These are phyloP conservation scores for Cercospora brassicicola DNA, from an alignment of 2,329 filamentous ascomycete genomes.

Conservation along the genomic window DNA sequence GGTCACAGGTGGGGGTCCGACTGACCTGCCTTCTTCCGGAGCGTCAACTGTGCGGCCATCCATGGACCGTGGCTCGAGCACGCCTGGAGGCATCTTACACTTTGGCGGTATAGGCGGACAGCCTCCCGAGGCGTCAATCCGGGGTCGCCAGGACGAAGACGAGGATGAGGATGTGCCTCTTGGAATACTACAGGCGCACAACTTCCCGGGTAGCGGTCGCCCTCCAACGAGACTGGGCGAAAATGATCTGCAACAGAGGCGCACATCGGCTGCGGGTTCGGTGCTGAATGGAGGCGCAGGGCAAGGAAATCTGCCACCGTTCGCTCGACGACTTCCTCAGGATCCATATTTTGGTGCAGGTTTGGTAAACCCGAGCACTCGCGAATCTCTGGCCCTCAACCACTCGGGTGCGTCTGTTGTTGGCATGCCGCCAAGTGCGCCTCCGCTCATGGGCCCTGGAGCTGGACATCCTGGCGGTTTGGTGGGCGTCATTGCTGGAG, in stretches of 20 bases:
- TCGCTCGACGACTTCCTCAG: conserved; percentile 76
- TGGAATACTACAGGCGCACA: conserved; percentile 82
- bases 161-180: conserved; percentile 87
- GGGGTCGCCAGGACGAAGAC: conserved; percentile 53
- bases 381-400: conserved; percentile 70
- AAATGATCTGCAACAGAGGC: conserved; percentile 54
- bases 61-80: conserved; percentile 54
- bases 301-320: conserved; percentile 67
- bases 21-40: conserved; percentile 44
- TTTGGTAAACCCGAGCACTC: conserved; percentile 67
- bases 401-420: conserved; percentile 45
- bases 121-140: conserved; percentile 30
- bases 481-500: conserved; percentile 82
- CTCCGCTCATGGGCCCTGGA: conserved; percentile 19
- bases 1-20: conserved; percentile 72
- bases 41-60: conserved; percentile 52
- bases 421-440: conserved; percentile 36
- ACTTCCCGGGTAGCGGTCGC: conserved; percentile 76
- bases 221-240: conserved; percentile 67
- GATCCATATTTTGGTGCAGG: conserved; percentile 83
- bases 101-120: conserved; percentile 37
- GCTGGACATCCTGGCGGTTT: conserved; percentile 69
- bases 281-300: conserved; percentile 46
- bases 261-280: conserved; percentile 52
- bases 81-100: conserved; percentile 30